Conservation (phyloP, 768 basidiomycete species). For the Dictyophora rubrovolvata region DNA sequence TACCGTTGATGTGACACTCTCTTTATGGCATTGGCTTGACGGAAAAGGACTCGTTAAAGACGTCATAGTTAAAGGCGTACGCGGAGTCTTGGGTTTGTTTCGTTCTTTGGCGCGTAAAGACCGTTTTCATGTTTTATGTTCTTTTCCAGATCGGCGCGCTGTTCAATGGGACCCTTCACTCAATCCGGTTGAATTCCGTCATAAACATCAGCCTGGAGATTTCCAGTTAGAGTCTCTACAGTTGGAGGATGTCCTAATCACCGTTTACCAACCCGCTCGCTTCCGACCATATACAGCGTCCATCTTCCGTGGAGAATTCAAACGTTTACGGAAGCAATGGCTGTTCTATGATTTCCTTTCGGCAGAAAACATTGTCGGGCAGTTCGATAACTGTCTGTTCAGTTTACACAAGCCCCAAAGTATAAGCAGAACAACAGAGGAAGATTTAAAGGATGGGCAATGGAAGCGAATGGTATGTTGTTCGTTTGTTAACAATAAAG, state of each 20-base stretch:
- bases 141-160: slow-evolving; percentile 63
- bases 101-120: not conserved
- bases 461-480: slow-evolving; percentile 79
- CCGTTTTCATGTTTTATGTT: not conserved
- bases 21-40: slow-evolving; percentile 85
- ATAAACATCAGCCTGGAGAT: slow-evolving; percentile 63
- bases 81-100: slow-evolving; percentile 79
- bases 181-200: slow-evolving; percentile 74
- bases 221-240: slow-evolving; percentile 87
- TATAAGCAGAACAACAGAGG: slow-evolving; percentile 82
- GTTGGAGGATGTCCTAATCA: slow-evolving; percentile 87
- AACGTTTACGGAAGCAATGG: slow-evolving; percentile 83
- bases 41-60: slow-evolving; percentile 89
- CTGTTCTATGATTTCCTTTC: slow-evolving; percentile 88
- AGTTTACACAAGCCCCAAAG: slow-evolving; percentile 95
- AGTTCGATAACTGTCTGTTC: slow-evolving; percentile 95
- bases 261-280: slow-evolving; percentile 85
- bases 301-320: slow-evolving; percentile 87
- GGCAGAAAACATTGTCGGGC: slow-evolving; percentile 95
- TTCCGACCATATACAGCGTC: slow-evolving; percentile 90
- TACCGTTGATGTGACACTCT: slow-evolving; percentile 90
- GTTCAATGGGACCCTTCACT: slow-evolving; percentile 80
- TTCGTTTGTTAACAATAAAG: not conserved
- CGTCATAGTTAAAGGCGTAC: slow-evolving; percentile 87
- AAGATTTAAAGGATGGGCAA: slow-evolving; percentile 70